Conservation (phyloP, 2,329 filamentous ascomycete genomes). For the Sarocladium oryzae region DNA sequence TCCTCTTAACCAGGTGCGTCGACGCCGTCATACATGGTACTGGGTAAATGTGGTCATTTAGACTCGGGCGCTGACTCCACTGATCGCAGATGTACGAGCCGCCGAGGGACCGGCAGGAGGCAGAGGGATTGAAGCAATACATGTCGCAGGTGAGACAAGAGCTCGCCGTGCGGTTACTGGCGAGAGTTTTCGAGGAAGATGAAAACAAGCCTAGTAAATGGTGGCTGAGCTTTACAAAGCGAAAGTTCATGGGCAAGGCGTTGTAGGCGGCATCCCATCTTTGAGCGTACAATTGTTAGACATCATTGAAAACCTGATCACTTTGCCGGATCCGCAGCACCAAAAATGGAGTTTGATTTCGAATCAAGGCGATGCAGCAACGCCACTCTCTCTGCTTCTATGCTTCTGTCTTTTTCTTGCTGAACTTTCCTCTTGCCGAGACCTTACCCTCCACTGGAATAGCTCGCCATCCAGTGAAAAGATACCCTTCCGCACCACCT, state of each 20-base stretch:
- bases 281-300: conserved; percentile 5
- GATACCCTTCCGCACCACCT: conserved; percentile 83
- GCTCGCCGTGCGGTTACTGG: conserved; percentile 73
- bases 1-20: conserved; percentile 75
- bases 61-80: not conserved
- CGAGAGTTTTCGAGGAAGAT: conserved; percentile 77
- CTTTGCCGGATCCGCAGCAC: not conserved
- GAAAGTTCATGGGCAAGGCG: conserved; percentile 98
- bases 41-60: no score
- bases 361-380: no score
- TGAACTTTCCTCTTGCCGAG: conserved; percentile 74
- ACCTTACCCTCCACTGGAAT: conserved; percentile 74
- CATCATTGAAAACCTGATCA: not conserved
- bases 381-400: no score
- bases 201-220: conserved; percentile 72
- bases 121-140: conserved; percentile 83
- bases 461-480: conserved; percentile 79
- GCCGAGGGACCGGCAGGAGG: conserved; percentile 78
- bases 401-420: conserved; percentile 56
- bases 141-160: conserved; percentile 91
- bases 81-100: conserved; percentile 71
- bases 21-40: no score
- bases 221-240: conserved; percentile 98
- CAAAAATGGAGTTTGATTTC: not conserved
- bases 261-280: conserved; percentile 41